Base-by-base conservation (phyloP, 768 basidiomycete species). In the Mycena amicta region DNA sequence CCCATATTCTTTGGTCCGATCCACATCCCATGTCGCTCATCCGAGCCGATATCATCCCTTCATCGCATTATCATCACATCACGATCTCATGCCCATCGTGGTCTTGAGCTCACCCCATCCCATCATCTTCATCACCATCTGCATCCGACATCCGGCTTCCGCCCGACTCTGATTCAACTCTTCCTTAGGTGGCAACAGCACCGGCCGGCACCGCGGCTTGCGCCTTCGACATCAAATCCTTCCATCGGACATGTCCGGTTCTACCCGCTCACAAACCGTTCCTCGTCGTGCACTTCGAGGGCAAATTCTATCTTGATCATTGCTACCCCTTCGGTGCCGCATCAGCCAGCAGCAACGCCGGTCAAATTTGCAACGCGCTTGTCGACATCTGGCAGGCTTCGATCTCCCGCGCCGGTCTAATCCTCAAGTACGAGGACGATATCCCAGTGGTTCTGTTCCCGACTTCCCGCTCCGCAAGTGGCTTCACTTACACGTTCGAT, bases 151-250 rank as follows among this genome's bases (percentile, higher is more conserved):
- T 28, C 5, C 26, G 13, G 49, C 16, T 50, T 27, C 5, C 49
- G 11, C 26, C 11, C 49, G 5, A 15, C 20, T 5, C 13, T 15
- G 11, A 20, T 23, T 22, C n/a, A 27, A 25, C 52, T 12, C 30
- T 40, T 40, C 46, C 20, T 46, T 50, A 71, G 70, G 55, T 71
- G 1, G 62, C 68, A 1, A 1, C 18, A 0, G 65, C 68, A 0
- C 70, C 68, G 13, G 50, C 43, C 0, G 69, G 70, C 3, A 66
- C 68, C 1, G 59, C 68, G 40, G 70, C 62, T 0, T 61, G 68
- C 16, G 50, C 64, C 0, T 59, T 68, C 26, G 68, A 70, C 50
- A 68, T 71, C 8, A 52, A 64, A 16, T 52, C 61, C 5, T 69
- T 66, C 18, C 70, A 69, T 51, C 43, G 67, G 1, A 68, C 66